Conservation (phyloP, 1,284 basidiomycete species). For the Chondrostereum purpureum region DNA sequence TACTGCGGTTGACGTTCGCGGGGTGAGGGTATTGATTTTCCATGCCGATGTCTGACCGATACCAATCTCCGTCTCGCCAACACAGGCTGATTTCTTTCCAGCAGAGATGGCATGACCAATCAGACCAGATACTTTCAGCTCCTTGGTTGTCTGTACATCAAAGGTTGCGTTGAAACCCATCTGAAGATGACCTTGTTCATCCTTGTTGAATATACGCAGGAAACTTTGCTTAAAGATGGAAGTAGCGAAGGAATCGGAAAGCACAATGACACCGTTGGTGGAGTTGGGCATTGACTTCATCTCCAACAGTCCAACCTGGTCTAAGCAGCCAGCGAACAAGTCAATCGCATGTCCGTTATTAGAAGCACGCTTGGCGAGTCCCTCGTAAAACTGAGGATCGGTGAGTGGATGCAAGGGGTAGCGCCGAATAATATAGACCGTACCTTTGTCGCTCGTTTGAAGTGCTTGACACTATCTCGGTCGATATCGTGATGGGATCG, state of each 20-base stretch:
- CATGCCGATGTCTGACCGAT: constrained; percentile 99
- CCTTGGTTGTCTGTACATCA: constrained; percentile 98
- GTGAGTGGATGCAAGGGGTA: constrained; percentile 7
- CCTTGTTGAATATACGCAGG: constrained; percentile 90
- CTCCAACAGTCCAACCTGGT: constrained; percentile 96
- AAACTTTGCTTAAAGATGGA: constrained; percentile 99
- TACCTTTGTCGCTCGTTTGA: constrained; percentile 94
- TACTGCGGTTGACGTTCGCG: constrained; percentile 84
- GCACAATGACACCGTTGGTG: constrained; percentile 94
- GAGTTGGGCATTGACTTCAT: constrained; percentile 96
- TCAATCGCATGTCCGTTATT: constrained; percentile 95
- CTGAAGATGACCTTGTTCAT: constrained; percentile 85
- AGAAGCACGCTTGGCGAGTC: constrained; percentile 88
- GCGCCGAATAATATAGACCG: constrained; percentile 15
- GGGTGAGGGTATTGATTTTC: constrained; percentile 92
- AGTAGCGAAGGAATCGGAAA: constrained; percentile 96
- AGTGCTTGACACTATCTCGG: constrained; percentile 94
- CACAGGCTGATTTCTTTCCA: constrained; percentile 93
- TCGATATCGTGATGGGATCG: constrained; percentile 99
- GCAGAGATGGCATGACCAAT: constrained; percentile 98
- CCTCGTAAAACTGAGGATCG: constrained; percentile 81
- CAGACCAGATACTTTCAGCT: constrained; percentile 95
- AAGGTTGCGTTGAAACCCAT: constrained; percentile 99
- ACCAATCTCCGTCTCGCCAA: constrained; percentile 99
- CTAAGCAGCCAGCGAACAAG: constrained; percentile 94